These are phyloP conservation scores for Cystobasidium tubakii DNA, from an alignment of 768 basidiomycete genomes.

Conservation along the genomic window DNA sequence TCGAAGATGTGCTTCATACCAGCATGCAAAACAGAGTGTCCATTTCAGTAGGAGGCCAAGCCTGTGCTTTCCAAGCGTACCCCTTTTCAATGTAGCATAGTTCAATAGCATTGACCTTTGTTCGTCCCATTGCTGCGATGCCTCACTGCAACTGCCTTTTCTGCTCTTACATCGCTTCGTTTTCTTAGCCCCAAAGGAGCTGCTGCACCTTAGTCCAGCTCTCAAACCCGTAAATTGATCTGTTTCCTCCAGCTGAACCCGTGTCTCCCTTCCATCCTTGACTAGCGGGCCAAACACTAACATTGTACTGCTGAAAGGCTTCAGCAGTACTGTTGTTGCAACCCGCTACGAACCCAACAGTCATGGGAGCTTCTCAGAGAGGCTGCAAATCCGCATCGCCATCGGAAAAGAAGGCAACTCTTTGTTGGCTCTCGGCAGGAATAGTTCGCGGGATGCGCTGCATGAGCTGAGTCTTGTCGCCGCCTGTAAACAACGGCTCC, in stretches of 20 bases:
- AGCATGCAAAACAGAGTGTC: not conserved
- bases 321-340: not conserved
- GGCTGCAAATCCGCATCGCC: slow-evolving; percentile 29
- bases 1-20: not conserved
- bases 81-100: not conserved
- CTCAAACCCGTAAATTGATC: slow-evolving; percentile 21
- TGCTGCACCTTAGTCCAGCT: not conserved
- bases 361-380: slow-evolving; percentile 17
- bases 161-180: not conserved
- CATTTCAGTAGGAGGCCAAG: too few species aligned
- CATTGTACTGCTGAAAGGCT: not conserved
- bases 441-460: not conserved
- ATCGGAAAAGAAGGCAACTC: slow-evolving; percentile 11
- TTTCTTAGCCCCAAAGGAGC: slow-evolving; percentile 16
- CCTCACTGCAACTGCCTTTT: not conserved
- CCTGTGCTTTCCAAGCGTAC: too few species aligned
- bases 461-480: slow-evolving; percentile 21
- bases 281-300: slow-evolving; percentile 2
- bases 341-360: slow-evolving; percentile 14
- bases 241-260: not conserved
- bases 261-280: slow-evolving; percentile 8
- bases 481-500: not conserved
- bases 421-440: not conserved
- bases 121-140: not conserved
- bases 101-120: not conserved